Conservation (phyloP, 2,329 filamentous ascomycete species). For the Diplodia scrobiculata region DNA sequence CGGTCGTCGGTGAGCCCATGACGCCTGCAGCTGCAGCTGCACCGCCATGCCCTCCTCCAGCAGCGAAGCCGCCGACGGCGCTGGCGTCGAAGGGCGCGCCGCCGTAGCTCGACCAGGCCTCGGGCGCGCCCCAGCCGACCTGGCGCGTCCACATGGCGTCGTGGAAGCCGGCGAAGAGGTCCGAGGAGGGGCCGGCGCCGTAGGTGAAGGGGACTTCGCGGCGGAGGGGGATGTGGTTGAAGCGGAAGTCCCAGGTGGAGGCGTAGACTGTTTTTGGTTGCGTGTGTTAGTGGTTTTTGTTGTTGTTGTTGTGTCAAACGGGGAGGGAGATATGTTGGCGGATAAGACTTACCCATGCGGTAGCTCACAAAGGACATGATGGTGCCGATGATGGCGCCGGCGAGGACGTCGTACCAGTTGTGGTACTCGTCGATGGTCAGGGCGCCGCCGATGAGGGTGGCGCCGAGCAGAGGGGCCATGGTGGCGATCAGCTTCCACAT, state of each 20-base stretch:
- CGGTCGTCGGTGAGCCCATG: background rate
- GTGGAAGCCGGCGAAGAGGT: conserved; percentile 51
- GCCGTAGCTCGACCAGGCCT: conserved; percentile 43
- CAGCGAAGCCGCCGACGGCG: conserved; percentile 32
- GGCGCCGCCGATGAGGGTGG: conserved; percentile 67
- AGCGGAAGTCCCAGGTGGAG: conserved; percentile 68
- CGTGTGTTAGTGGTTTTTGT: background rate
- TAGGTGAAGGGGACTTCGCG: conserved; percentile 60
- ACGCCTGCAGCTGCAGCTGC: background rate
- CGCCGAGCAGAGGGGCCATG: conserved; percentile 68
- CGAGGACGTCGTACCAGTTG: conserved; percentile 74
- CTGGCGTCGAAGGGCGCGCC: conserved; percentile 50
- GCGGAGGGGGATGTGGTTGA: conserved; percentile 66
- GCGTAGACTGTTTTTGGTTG: conserved; percentile 51
- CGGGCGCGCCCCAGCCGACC: conserved; percentile 60
- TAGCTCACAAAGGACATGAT: conserved; percentile 66
- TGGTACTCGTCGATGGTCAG: conserved; percentile 70
- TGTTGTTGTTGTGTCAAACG: background rate
- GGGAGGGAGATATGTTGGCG: background rate
- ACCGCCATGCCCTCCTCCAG: background rate
- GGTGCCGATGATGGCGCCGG: conserved; percentile 66
- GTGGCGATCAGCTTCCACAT: conserved; percentile 72
- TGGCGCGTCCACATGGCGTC: conserved; percentile 61
- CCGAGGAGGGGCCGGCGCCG: conserved; percentile 43
- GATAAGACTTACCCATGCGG: conserved; percentile 56